Base-by-base conservation (phyloP, 1,139 yeast genomes). In the Debaryomyces singareniensis region DNA sequence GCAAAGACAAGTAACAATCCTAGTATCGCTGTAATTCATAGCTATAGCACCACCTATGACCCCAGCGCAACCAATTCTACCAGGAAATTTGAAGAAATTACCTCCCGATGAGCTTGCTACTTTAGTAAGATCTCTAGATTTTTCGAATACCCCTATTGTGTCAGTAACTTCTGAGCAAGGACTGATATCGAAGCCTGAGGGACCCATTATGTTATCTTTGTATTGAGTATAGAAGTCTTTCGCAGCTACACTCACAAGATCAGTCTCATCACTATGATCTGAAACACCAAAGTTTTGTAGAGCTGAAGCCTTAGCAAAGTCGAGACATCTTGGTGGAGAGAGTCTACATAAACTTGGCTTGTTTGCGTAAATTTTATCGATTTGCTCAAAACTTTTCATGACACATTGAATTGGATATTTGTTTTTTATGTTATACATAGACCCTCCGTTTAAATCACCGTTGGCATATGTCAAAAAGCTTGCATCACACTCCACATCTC, bases 11-110 rank as follows among this genome's bases (percentile, higher is more conserved):
- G 58, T 46, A 1, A 68, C 43, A 16, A 49, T 48, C 13, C 35
- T 30, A 3, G 40, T 41, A 2, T 40, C 39, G 16, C 31, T 31
- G 5, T 16, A 15, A 24, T 25, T 36, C 20, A 41, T 44, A 29
- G 56, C 72, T 12, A 64, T 50, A 0, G 71, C 70, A 3, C 70
- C 54, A 2, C 78, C 77, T 1, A 62, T 42, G 0, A 70, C 40
- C 0, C 71, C 77, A 14, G 78, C 75, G 49, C 78, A 71, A 5
- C 78, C 77, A 3, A 71, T 53, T 32, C 79, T 41, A 0, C 76
- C 75, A 0, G 71, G 69, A 2, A 58, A 36, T 38, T 71, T 70
- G 42, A 69, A 61, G 35, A 68, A 57, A 35, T 68, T 68, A 0
- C 79, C 79, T 2, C 79, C 79, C 0, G 76, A 70, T 1, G 77